phyloP scores from a whole-genome alignment of 257 asterid species.

The Fraxinus americana region DNA sequence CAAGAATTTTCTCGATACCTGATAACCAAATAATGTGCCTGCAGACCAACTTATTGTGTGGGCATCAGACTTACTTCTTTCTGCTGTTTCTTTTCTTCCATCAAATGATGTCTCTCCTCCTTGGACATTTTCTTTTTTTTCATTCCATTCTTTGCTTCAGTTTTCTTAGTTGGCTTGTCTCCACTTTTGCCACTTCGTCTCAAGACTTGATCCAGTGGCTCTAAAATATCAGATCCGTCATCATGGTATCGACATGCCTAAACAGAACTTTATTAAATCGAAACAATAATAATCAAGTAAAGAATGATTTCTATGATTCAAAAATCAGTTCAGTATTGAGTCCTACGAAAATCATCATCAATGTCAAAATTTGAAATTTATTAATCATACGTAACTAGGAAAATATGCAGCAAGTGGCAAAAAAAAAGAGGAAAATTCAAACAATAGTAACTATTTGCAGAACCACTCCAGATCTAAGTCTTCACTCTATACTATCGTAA shows the following conservation, averaged over 20 bases:
- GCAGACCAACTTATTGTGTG: neutral
- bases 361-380: neutral
- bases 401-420: constrained; percentile 7
- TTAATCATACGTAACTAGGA: constrained; percentile 13
- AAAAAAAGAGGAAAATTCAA: constrained; percentile 10
- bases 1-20: constrained; percentile 4
- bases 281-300: constrained; percentile 18
- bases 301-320: neutral
- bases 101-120: constrained; percentile 74
- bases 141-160: constrained; percentile 35
- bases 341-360: constrained; percentile 10
- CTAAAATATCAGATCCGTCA: constrained; percentile 36
- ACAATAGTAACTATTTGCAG: neutral
- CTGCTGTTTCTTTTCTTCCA: constrained; percentile 75
- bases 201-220: constrained; percentile 28
- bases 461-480: neutral
- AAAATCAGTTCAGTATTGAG: constrained; percentile 10
- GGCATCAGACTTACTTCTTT: constrained; percentile 62
- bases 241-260: constrained; percentile 46
- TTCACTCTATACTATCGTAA: neutral
- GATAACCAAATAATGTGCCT: constrained; percentile 22
- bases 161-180: constrained; percentile 35
- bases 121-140: constrained; percentile 53
- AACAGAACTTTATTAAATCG: constrained; percentile 33
- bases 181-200: constrained; percentile 39